Evolutionary conservation across 768 basidiomycete genomes (phyloP), one percentile per base, ranked within the genome.

Genomic region (Leccinum boreale): DNA sequence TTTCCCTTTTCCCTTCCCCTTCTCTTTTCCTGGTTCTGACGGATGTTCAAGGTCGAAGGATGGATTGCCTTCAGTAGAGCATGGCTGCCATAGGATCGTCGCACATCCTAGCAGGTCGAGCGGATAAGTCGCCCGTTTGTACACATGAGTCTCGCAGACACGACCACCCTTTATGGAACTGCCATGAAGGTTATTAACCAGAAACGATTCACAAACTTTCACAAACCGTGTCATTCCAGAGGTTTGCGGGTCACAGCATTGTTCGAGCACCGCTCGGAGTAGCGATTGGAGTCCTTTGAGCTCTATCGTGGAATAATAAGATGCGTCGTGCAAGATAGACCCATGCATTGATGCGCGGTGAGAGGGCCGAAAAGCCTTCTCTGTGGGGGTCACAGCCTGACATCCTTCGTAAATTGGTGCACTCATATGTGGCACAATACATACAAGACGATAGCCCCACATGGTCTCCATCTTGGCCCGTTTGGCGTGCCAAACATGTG

Each of bases 401-500:
- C 5, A 5, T 9, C 31, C 9, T 45, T 24, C 44, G 10, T 62
- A 26, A 31, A 35, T 6, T 12, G 8, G 2, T 1, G 31, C 24
- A 12, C 24, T 9, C 0, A 12, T 17, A 8, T 3, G 8, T 9
- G 1, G 35, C 12, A 49, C 12, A 10, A 48, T 26, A 60, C 67
- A n/a, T 52, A 92, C 94, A 54, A 99, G 77, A 63, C 92, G 81
- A 70, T 92, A 93, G 0, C 92, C 93, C 94, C 94, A 98, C 72
- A 91, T 79, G 61, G 86, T 87, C 63, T 87, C 81, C 96, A 98
- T 98, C 60, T 88, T 85, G 86, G 96, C 96, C 6, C 97, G 84
- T 73, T 98, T 98, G 1, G 94, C 91, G 65, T 98, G 96, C 93
- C 94, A 98, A 19, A 98, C 74, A 70, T 99, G 97, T 5, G 94